Evolutionary conservation across 352 stramenopile genomes (phyloP).

Genomic region (Pythium periplocum): DNA sequence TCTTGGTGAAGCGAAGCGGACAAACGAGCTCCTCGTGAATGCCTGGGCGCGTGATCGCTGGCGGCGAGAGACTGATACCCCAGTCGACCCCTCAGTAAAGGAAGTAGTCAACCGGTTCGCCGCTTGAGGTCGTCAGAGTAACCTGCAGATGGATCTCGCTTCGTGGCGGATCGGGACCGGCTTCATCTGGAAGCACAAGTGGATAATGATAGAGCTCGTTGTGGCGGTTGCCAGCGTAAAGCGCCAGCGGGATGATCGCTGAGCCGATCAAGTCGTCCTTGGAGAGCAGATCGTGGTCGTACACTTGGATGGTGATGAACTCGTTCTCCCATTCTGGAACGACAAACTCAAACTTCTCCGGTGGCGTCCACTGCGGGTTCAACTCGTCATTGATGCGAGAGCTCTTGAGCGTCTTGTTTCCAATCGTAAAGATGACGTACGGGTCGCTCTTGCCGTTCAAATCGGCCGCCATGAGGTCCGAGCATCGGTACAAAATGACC

Average conservation of each 20-base stretch:
- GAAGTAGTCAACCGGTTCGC: constrained; percentile 33
- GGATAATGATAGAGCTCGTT: constrained; percentile 67
- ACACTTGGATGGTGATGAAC: constrained; percentile 65
- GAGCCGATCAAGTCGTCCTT: constrained; percentile 71
- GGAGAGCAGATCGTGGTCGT: constrained; percentile 64
- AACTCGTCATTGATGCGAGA: constrained; percentile 57
- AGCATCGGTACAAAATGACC: constrained; percentile 63
- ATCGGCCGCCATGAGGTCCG: constrained; percentile 46
- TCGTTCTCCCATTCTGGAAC: constrained; percentile 54
- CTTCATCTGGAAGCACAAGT: constrained; percentile 55
- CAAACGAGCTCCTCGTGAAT: too few relatives aligned
- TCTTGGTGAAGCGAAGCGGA: too few relatives aligned
- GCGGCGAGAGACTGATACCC: too few relatives aligned
- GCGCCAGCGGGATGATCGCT: constrained; percentile 53
- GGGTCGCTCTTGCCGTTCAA: constrained; percentile 64
- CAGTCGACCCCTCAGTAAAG: too few relatives aligned
- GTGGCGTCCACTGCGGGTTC: constrained; percentile 62
- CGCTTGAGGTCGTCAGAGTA: constrained; percentile 43
- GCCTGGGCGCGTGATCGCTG: too few relatives aligned
- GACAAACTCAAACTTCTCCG: constrained; percentile 73
- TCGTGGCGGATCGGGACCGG: constrained; percentile 32
- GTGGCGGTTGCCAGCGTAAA: constrained; percentile 53
- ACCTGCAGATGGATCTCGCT: constrained; percentile 68
- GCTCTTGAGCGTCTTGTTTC: constrained; percentile 46
- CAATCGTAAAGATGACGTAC: constrained; percentile 67